A percentile compares a stretch with the other conserved stretches of the same genome.
Conservation (phyloP, 129 eudicot species). For the Tanacetum coccineum region DNA sequence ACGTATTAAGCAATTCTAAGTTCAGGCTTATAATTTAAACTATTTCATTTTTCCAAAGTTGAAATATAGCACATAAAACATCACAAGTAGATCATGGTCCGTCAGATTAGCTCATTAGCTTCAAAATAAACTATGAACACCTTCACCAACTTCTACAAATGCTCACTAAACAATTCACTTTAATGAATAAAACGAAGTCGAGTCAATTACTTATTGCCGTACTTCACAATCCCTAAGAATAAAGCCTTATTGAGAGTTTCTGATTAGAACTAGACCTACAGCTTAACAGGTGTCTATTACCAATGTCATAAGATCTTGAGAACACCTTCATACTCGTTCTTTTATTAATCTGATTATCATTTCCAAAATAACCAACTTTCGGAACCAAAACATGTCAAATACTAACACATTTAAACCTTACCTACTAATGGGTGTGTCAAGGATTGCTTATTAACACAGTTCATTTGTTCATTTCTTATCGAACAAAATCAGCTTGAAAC, state of each 20-base stretch:
- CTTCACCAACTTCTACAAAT: conserved; percentile 12
- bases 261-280: no score
- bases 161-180: no score
- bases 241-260: not conserved
- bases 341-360: not conserved
- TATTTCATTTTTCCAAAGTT: not conserved
- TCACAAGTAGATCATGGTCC: not conserved
- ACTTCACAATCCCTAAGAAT: not conserved
- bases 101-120: not conserved
- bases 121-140: not conserved
- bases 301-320: no score
- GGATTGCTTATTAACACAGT: no score
- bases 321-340: not conserved
- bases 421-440: no score
- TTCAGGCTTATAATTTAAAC: not conserved
- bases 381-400: no score
- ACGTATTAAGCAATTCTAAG: not conserved
- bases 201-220: not conserved
- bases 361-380: not conserved
- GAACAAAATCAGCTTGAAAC: no score
- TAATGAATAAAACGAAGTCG: not conserved
- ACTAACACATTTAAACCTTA: no score
- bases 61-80: not conserved
- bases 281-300: no score
- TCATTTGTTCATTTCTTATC: no score